Conservation (phyloP, 2,329 filamentous ascomycete species). For the Aspergillus piperis region DNA sequence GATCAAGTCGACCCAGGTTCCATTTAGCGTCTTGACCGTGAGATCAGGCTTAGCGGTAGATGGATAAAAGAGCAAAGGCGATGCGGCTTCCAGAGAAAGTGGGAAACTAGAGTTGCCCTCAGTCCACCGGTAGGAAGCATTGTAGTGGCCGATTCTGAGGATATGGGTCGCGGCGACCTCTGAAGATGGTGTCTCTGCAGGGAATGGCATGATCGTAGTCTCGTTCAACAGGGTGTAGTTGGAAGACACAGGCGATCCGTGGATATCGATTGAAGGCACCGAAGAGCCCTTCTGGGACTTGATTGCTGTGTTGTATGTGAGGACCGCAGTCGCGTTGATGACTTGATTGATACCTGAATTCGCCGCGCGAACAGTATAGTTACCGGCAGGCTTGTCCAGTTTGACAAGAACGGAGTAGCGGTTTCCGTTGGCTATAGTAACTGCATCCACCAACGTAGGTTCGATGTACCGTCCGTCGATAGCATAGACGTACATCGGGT, state of each 20-base stretch:
- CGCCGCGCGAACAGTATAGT: slow-evolving; percentile 58
- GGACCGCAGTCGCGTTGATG: slow-evolving; percentile 52
- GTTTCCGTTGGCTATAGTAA: slow-evolving; percentile 32
- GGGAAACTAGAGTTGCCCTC: slow-evolving; percentile 46
- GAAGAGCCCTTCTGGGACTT: slow-evolving; percentile 26
- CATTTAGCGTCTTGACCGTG: slow-evolving; percentile 51
- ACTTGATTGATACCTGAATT: slow-evolving; percentile 55
- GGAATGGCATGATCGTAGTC: slow-evolving; percentile 48
- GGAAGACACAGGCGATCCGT: slow-evolving; percentile 45
- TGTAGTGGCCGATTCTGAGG: slow-evolving; percentile 30
- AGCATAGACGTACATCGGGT: slow-evolving; percentile 43
- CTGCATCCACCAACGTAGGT: slow-evolving; percentile 35
- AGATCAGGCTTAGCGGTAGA: slow-evolving; percentile 45
- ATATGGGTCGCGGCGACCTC: slow-evolving; percentile 51
- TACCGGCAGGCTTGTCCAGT: slow-evolving; percentile 47
- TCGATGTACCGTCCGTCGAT: slow-evolving; percentile 43
- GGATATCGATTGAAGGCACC: slow-evolving; percentile 52
- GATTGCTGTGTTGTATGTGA: slow-evolving; percentile 43
- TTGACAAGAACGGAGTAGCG: slow-evolving; percentile 42
- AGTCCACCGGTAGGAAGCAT: slow-evolving; percentile 56
- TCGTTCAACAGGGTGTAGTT: slow-evolving; percentile 50
- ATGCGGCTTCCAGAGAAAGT: slow-evolving; percentile 39
- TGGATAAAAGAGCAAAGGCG: slow-evolving; percentile 53
- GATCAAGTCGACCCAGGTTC: slow-evolving; percentile 60
- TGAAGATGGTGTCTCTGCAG: slow-evolving; percentile 45